Conservation (phyloP, 2,329 filamentous ascomycete genomes). For the Diplodia corticola region DNA sequence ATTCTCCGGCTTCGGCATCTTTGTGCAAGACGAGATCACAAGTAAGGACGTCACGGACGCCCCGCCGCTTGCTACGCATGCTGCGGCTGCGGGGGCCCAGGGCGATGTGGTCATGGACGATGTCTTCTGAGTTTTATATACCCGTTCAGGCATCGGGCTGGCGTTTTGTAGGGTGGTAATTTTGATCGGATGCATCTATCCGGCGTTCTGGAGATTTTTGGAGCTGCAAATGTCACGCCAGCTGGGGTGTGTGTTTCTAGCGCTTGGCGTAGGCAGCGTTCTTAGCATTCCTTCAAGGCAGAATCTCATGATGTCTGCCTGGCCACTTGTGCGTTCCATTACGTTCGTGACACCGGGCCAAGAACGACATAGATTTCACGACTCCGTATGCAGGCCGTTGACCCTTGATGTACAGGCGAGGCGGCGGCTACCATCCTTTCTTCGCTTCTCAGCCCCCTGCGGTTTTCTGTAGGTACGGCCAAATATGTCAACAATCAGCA, state of each 20-base stretch:
- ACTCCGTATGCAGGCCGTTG: neutral
- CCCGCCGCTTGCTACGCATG: constrained; percentile 36
- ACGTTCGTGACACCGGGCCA: neutral
- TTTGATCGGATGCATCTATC: neutral
- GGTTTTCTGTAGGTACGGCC: neutral
- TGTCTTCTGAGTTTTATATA: constrained; percentile 36
- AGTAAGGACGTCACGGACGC: constrained; percentile 43
- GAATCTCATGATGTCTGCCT: neutral
- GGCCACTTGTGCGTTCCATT: neutral
- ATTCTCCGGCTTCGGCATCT: constrained; percentile 85
- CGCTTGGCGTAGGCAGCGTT: neutral
- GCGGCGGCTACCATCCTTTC: neutral
- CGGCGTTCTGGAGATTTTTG: neutral
- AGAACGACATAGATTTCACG: neutral
- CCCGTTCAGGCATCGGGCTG: neutral
- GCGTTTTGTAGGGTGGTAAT: neutral
- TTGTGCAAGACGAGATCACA: constrained; percentile 71
- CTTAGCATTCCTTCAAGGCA: neutral
- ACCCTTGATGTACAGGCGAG: neutral
- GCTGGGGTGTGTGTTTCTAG: neutral
- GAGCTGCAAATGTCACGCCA: neutral
- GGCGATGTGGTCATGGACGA: constrained; percentile 46
- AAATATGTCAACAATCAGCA: neutral
- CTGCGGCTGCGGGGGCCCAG: constrained; percentile 57
- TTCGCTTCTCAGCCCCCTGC: neutral